phyloP scores from a whole-genome alignment of 306 rosid genomes.

The Gynostemma pentaphyllum region DNA sequence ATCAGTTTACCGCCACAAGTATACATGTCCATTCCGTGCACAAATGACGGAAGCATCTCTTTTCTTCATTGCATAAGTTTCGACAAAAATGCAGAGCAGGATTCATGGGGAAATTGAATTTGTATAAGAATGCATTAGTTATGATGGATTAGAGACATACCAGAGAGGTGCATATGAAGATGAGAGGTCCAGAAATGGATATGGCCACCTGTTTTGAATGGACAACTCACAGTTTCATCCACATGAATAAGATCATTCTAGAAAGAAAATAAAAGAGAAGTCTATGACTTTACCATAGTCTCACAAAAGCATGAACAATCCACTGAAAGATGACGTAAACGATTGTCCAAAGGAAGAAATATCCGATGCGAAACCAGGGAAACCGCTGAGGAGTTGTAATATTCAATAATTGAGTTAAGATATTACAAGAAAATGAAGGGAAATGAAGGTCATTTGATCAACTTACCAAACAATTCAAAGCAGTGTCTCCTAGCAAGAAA shows the following conservation, averaged over 20 bases:
- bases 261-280: neutral
- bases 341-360: constrained; percentile 82
- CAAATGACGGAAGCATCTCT: neutral
- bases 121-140: neutral
- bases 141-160: constrained; percentile 21
- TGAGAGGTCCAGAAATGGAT: constrained; percentile 93
- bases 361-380: constrained; percentile 94
- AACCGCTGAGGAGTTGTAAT: constrained; percentile 34
- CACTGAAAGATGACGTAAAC: constrained; percentile 72
- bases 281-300: constrained; percentile 47
- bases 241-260: neutral
- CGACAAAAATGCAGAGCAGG: neutral
- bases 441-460: constrained; percentile 2
- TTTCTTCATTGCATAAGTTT: neutral
- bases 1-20: neutral
- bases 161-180: constrained; percentile 71
- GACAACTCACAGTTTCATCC: constrained; percentile 10
- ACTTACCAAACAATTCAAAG: constrained; percentile 77
- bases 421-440: neutral
- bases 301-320: constrained; percentile 67
- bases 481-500: constrained; percentile 74
- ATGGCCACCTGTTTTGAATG: constrained; percentile 81
- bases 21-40: neutral
- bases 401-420: neutral
- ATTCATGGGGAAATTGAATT: neutral